phyloP scores from a whole-genome alignment of 2,329 filamentous ascomycete genomes.

The Aspergillus sp. region DNA sequence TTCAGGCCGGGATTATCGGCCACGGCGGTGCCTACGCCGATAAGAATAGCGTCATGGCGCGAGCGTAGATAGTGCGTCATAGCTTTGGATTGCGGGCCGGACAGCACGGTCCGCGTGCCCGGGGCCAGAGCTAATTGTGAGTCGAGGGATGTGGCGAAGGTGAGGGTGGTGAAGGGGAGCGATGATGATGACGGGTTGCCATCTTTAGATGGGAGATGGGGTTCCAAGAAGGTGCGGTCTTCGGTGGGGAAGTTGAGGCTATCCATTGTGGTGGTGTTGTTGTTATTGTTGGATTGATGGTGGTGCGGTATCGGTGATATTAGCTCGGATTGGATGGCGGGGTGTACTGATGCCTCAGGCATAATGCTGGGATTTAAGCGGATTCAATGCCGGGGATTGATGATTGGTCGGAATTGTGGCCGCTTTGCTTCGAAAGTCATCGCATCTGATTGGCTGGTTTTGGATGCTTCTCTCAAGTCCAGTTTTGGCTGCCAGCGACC shows the following conservation, averaged over 20 bases:
- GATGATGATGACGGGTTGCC: neutral
- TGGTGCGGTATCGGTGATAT: neutral
- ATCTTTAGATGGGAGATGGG: conserved; percentile 8
- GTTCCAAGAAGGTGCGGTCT: conserved; percentile 11
- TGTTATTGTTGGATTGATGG: neutral
- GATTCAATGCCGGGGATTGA: neutral
- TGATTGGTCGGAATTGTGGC: neutral
- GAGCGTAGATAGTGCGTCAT: conserved; percentile 95
- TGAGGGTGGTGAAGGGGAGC: conserved; percentile 68
- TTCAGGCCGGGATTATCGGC: conserved; percentile 86
- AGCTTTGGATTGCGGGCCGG: conserved; percentile 78
- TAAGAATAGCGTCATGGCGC: conserved; percentile 78
- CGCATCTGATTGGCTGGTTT: too few relatives aligned
- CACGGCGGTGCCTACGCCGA: conserved; percentile 80
- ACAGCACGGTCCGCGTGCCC: conserved; percentile 74
- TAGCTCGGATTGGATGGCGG: neutral
- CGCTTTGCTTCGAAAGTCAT: too few relatives aligned
- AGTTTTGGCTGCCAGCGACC: too few relatives aligned
- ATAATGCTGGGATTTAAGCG: neutral
- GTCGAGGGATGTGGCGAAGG: conserved; percentile 86
- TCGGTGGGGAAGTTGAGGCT: conserved; percentile 5
- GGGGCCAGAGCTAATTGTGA: conserved; percentile 71
- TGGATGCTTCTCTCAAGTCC: too few relatives aligned
- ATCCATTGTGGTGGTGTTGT: neutral
- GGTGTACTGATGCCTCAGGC: neutral